Percentiles rank a stretch among this genome's conserved stretches.
phyloP scores from a whole-genome alignment of 2,329 filamentous ascomycete genomes.

The Chrysosporium keratinophilum region DNA sequence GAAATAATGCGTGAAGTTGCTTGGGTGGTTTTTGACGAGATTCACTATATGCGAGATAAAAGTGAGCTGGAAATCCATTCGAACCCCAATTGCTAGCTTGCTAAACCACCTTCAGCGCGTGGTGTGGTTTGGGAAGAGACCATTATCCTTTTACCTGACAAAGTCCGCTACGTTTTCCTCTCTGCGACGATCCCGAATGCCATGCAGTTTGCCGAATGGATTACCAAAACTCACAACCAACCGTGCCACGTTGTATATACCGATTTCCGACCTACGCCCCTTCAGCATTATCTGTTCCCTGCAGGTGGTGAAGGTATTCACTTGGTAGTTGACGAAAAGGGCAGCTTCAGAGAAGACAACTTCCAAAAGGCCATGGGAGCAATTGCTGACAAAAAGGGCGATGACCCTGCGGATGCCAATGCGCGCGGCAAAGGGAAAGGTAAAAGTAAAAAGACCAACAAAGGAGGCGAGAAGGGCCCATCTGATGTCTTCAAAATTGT shows the following conservation, averaged over 20 bases:
- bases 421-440: constrained; percentile 77
- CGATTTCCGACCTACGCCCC: constrained; percentile 88
- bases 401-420: constrained; percentile 67
- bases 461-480: constrained; percentile 61
- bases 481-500: constrained; percentile 96
- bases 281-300: constrained; percentile 98
- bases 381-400: constrained; percentile 77
- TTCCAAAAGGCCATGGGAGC: constrained; percentile 92
- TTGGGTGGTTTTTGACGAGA: constrained; percentile 97
- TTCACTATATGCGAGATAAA: constrained; percentile 96
- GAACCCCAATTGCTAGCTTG: not conserved
- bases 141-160: constrained; percentile 93
- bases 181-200: constrained; percentile 98
- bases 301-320: constrained; percentile 86
- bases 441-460: constrained; percentile 85
- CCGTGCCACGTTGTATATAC: constrained; percentile 99
- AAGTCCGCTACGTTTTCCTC: constrained; percentile 96
- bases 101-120: constrained; percentile 42
- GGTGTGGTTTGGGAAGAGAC: constrained; percentile 99
- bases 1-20: constrained; percentile 99
- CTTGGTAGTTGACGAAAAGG: constrained; percentile 92
- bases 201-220: constrained; percentile 99
- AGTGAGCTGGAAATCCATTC: constrained; percentile 24
- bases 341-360: constrained; percentile 90
- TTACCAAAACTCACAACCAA: constrained; percentile 93